Base-by-base conservation (phyloP, 106 monocot genomes). In the Dendrobium catenatum region DNA sequence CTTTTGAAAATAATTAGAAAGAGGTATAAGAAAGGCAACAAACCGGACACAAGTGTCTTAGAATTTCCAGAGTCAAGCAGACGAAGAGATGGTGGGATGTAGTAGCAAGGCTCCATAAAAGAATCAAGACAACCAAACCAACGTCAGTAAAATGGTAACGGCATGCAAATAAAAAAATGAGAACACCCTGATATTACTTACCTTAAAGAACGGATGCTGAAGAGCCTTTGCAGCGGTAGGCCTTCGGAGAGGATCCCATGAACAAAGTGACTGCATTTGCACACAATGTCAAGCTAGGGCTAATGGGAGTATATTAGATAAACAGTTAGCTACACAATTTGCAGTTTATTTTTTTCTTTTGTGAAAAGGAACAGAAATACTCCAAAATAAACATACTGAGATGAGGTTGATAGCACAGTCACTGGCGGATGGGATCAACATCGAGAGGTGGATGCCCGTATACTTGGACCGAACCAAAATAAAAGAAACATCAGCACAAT, bases 41-140 rank as follows among this genome's bases (percentile, higher is more conserved):
- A 61, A 90, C 90, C 90, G 79, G 86, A 75, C 73, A 88, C 88
- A 77, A 90, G 84, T 27, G 80, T 83, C 66, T 86, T 88, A 26
- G 80, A 84, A 7, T 74, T 68, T 27, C 73, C 49, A 51, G 76
- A 49, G 42, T 37, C 49, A 10, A 27, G 87, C 20, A 72, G 68
- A n/a, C 85, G 84, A 79, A 93, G 85, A 78, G 93, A 82, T 48
- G 86, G 88, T 48, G 86, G 90, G 41, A 90, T 81, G 54, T 85
- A 87, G 31, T 75, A 77, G 80, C 93, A 92, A 2, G 91, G 75
- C 89, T 89, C 85, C 61, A 9, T 54, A 26, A 75, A 8, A 24
- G 73, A 72, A 40, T 58, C 37, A 70, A 37, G 64, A 4, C 47
- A 40, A 33, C 3, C 15, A 43, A 44, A 74, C 2, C 41, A n/a